Evolutionary conservation across 1,284 basidiomycete genomes (phyloP).

Genomic region (Psilocybe mexicana): DNA sequence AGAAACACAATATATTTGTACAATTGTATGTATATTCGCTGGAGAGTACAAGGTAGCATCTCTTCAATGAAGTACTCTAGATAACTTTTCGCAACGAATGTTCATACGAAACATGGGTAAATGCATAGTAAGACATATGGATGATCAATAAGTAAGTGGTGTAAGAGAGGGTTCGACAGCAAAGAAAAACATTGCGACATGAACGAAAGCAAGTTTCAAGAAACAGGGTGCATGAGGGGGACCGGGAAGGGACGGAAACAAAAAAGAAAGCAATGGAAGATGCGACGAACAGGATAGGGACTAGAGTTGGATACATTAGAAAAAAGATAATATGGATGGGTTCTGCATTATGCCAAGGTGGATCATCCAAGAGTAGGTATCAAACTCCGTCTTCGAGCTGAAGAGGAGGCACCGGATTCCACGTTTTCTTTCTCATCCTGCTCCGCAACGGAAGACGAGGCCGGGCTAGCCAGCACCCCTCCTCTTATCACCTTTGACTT

Average conservation of each 20-base stretch:
- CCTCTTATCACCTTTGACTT: slow-evolving; percentile 14
- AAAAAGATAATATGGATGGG: not conserved
- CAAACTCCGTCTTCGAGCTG: slow-evolving; percentile 12
- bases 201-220: not conserved
- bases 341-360: not conserved
- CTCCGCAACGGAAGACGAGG: slow-evolving; percentile 34
- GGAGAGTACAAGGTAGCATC: not conserved
- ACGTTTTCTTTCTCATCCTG: slow-evolving; percentile 36
- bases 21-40: too few relatives aligned
- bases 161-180: slow-evolving; percentile 14
- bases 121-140: slow-evolving; percentile 1
- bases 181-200: slow-evolving; percentile 4
- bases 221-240: not conserved
- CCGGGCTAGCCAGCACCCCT: slow-evolving; percentile 26
- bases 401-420: slow-evolving; percentile 5
- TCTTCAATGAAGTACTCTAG: not conserved
- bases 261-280: slow-evolving; percentile 4
- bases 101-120: not conserved
- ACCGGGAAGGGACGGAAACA: not conserved
- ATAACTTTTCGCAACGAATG: not conserved
- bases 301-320: not conserved
- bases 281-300: not conserved
- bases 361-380: slow-evolving; percentile 16
- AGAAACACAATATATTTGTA: too few relatives aligned
- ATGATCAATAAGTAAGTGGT: slow-evolving; percentile 1